A percentile compares a stretch with the other conserved stretches of the same genome.
Evolutionary conservation across 257 asterid genomes (phyloP).

Genomic region (Buddleja alternifolia): DNA sequence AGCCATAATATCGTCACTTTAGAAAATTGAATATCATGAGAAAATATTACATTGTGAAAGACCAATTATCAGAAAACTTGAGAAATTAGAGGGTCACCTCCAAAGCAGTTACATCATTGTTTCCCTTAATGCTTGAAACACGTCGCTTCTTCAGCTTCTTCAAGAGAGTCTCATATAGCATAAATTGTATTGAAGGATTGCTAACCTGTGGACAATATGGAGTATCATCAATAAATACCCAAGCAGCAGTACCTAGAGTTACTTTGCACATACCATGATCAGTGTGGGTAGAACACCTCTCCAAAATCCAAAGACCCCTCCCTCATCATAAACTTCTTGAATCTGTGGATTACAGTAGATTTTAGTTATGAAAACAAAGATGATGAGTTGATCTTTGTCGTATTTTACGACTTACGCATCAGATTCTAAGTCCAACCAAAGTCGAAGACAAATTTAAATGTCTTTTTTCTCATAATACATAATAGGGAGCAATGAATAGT

Average conservation of each 20-base stretch:
- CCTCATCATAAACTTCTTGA: slow-evolving; percentile 89
- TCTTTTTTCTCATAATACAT: neutral
- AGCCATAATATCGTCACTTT: slow-evolving; percentile 21
- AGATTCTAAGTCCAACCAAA: slow-evolving; percentile 9
- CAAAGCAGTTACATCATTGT: slow-evolving; percentile 67
- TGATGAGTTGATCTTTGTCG: slow-evolving; percentile 10
- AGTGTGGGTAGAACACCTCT: slow-evolving; percentile 93
- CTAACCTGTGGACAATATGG: slow-evolving; percentile 66
- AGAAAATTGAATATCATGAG: slow-evolving; percentile 16
- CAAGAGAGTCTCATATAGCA: slow-evolving; percentile 92
- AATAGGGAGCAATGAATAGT: neutral
- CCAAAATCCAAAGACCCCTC: slow-evolving; percentile 92
- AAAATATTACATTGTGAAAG: neutral
- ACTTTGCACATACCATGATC: slow-evolving; percentile 77
- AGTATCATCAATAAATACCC: slow-evolving; percentile 40
- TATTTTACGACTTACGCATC: neutral
- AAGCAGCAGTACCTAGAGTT: slow-evolving; percentile 27
- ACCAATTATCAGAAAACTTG: neutral
- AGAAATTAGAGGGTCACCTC: slow-evolving; percentile 57
- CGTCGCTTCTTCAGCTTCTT: slow-evolving; percentile 79
- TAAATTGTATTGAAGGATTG: slow-evolving; percentile 96
- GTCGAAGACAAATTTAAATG: slow-evolving; percentile 20
- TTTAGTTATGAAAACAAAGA: slow-evolving; percentile 27
- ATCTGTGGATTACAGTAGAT: slow-evolving; percentile 53
- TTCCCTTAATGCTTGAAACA: slow-evolving; percentile 44